phyloP scores from a whole-genome alignment of 192 early-diverging fungal species.

The Coemansia guatemalensis region DNA sequence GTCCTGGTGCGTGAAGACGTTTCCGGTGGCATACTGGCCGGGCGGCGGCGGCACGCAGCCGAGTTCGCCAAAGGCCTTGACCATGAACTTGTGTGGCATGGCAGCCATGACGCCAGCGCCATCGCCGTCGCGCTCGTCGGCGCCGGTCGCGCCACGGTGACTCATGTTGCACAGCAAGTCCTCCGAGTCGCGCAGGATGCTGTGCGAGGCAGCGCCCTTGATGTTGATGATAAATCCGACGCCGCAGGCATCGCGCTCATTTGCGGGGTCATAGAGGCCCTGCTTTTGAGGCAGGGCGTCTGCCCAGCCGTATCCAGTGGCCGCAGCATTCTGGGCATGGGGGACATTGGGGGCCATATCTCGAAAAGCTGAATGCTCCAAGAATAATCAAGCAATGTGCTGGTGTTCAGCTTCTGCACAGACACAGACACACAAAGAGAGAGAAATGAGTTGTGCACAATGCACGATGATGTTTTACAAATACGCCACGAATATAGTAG shows the following conservation, averaged over 20 bases:
- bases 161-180: slow-evolving; percentile 98
- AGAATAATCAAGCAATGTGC: too few relatives aligned
- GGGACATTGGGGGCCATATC: background rate
- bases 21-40: slow-evolving; percentile 96
- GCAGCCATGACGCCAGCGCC: slow-evolving; percentile 97
- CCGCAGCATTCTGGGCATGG: background rate
- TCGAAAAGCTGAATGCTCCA: background rate
- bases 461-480: too few relatives aligned
- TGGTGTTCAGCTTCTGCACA: too few relatives aligned
- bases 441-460: too few relatives aligned
- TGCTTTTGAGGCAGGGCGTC: slow-evolving; percentile 80
- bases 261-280: slow-evolving; percentile 83
- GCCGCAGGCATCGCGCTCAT: slow-evolving; percentile 95
- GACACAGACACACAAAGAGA: too few relatives aligned
- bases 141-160: slow-evolving; percentile 93
- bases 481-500: too few relatives aligned
- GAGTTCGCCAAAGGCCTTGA: slow-evolving; percentile 59
- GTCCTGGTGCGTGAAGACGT: slow-evolving; percentile 83
- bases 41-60: slow-evolving; percentile 67
- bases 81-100: slow-evolving; percentile 90
- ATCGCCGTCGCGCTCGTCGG: slow-evolving; percentile 95
- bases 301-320: slow-evolving; percentile 65
- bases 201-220: slow-evolving; percentile 79
- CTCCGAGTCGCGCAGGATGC: slow-evolving; percentile 86
- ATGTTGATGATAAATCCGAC: slow-evolving; percentile 97